Evolutionary conservation across 768 basidiomycete species (phyloP).

Genomic region (Russula lepida): DNA sequence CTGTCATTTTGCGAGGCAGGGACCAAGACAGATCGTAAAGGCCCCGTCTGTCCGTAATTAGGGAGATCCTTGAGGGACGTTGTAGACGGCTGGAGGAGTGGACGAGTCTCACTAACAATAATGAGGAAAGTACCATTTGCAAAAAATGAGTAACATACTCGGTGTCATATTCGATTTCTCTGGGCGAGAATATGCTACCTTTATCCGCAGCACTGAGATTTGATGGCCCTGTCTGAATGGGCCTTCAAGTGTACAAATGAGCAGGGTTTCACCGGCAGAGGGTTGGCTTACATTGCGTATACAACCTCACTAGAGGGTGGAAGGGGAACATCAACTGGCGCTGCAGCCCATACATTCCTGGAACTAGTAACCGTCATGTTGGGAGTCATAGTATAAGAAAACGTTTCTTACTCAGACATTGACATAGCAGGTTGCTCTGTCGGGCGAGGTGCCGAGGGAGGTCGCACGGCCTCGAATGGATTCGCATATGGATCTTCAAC

Average conservation of each 20-base stretch:
- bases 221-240: slow-evolving; percentile 15
- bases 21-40: slow-evolving; percentile 12
- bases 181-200: slow-evolving; percentile 1
- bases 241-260: slow-evolving; percentile 3
- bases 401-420: slow-evolving; percentile 6
- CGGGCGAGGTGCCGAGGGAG: background rate
- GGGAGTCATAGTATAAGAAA: background rate
- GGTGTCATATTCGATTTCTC: slow-evolving; percentile 13
- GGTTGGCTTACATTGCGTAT: slow-evolving; percentile 6
- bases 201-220: slow-evolving; percentile 4
- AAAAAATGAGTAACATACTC: slow-evolving; percentile 25
- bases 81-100: slow-evolving; percentile 38
- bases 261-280: background rate
- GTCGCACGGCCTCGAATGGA: slow-evolving; percentile 1
- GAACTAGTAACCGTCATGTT: background rate
- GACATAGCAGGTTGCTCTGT: background rate
- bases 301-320: slow-evolving; percentile 9
- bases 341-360: slow-evolving; percentile 4
- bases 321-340: slow-evolving; percentile 14
- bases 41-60: slow-evolving; percentile 18
- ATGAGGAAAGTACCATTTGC: background rate
- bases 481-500: slow-evolving; percentile 3
- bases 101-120: slow-evolving; percentile 41
- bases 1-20: slow-evolving; percentile 21
- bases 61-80: slow-evolving; percentile 22